phyloP scores from a whole-genome alignment of 2,329 filamentous ascomycete species.

The Ophiostoma angusticollis region DNA sequence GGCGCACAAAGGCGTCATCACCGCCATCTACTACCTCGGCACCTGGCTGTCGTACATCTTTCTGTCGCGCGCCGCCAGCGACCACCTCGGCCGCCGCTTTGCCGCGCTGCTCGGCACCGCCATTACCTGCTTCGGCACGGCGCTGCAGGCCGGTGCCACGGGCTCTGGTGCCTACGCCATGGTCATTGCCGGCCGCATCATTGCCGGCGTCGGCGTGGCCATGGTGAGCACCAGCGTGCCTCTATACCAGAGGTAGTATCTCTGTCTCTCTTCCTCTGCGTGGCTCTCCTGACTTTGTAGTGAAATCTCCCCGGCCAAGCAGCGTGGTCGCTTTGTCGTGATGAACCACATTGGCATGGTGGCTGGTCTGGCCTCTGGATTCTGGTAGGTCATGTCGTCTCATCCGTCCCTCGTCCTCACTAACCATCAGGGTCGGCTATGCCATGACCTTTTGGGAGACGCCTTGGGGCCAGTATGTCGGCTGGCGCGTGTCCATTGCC shows the following conservation, averaged over 20 bases:
- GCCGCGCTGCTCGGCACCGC: slow-evolving; percentile 35
- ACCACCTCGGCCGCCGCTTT: slow-evolving; percentile 37
- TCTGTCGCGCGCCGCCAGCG: slow-evolving; percentile 37
- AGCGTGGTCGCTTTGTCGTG: slow-evolving; percentile 43
- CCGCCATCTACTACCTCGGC: slow-evolving; percentile 44
- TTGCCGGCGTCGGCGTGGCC: slow-evolving; percentile 40
- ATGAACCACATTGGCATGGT: slow-evolving; percentile 48
- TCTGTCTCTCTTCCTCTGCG: not conserved
- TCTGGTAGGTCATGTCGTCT: slow-evolving; percentile 30
- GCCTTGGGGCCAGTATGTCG: slow-evolving; percentile 29
- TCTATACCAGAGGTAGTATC: slow-evolving; percentile 40
- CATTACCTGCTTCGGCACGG: slow-evolving; percentile 34
- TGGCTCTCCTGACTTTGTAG: slow-evolving; percentile 21
- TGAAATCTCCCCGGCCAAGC: slow-evolving; percentile 39
- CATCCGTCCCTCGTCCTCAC: not conserved
- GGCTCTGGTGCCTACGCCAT: slow-evolving; percentile 29
- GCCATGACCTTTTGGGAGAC: slow-evolving; percentile 40
- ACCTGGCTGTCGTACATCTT: slow-evolving; percentile 43
- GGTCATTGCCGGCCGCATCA: slow-evolving; percentile 38
- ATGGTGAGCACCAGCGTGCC: slow-evolving; percentile 44
- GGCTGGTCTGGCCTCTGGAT: slow-evolving; percentile 37
- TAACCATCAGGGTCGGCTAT: slow-evolving; percentile 37
- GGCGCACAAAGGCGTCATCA: slow-evolving; percentile 37
- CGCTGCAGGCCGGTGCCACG: slow-evolving; percentile 31
- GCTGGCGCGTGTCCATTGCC: slow-evolving; percentile 41